Base-by-base conservation (phyloP, 192 early-diverging fungal genomes). In the Blastocladiella britannica region DNA sequence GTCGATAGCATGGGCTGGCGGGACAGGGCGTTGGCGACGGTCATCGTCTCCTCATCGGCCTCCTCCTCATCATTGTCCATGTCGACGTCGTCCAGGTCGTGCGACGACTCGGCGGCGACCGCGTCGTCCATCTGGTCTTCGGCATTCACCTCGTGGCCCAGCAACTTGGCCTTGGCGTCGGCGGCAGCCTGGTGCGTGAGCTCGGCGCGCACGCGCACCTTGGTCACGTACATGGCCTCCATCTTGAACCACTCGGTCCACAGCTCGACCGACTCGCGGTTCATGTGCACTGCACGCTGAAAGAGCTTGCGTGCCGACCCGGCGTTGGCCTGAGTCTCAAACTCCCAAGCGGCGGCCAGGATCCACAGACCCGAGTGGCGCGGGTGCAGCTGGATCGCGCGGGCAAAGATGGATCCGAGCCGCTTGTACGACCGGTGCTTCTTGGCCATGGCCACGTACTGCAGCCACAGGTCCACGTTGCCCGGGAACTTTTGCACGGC, bases 221-320 rank as follows among this genome's bases (percentile, higher is more conserved):
- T 88, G 55, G 87, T 86, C 25, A 88, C 72, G 62, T 86, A 91
- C 25, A 90, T 69, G 24, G 94, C 66, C 66, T 98, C 94, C 28
- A 98, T 75, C 29, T 83, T 80, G 60, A 94, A 92, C 66, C 94
- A 98, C 67, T 93, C 90, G 27, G 80, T 71, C 91, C 91, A 98
- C 30, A 98, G 72, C 57, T 66, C 68, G 58, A 72, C 66, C 58
- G 70, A 63, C 26, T 81, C 73, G 1, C 82, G 71, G 53, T 90
- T 94, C 25, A 95, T 65, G 22, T 92, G 79, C 53, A 98, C 61
- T 0, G 78, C 89, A 4, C 92, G 76, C 65, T 91, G 89, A 60
- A 96, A 61, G 37, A 98, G 67, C 25, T 66, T 64, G 58, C 91
- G 78, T 1, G 91, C 90, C 9, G 82, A 77, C 2, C 66, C 68